Base-by-base conservation (phyloP, 768 basidiomycete species). In the Tylopilus balloui region DNA sequence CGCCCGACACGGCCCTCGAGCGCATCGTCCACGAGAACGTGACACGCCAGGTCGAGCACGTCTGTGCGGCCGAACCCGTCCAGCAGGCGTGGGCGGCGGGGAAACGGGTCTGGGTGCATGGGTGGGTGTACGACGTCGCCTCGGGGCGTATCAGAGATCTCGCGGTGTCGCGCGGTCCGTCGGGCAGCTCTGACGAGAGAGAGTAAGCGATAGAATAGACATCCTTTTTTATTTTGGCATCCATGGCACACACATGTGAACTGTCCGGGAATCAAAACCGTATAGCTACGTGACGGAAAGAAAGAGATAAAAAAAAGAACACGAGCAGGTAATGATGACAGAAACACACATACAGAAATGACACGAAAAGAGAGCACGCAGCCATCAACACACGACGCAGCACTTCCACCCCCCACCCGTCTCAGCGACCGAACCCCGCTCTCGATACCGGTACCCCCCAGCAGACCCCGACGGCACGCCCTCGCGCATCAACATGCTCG, bases 401-500 rank as follows among this genome's bases (percentile, higher is more conserved):
- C 86, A 88, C 53, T 72, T 71, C 62, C 64, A 67, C 36, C 76
- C 76, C 9, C 72, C 76, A 17, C 69, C 69, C 41, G 77, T 75
- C 68, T 61, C 45, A 17, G 44, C 41, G 34, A 56, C 57, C 71
- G 12, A 13, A 75, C 11, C 41, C 75, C 82, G 64, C 69, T 75
- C 71, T 68, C 50, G 77, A 76, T 69, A 53, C 51, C 60, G 66
- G 56, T 74, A 75, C 14, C 77, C 76, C 37, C 80, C 79, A 56
- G 79, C 79, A 60, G 74, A 71, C 62, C 61, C 75, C 70, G 67
- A 59, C 8, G 81, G 79, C 21, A 82, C 86, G 3, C 88, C 88
- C 50, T 94, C 92, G 19, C 93, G 77, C 78, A 95, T 93, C 49
- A 98, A 71, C 89, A 98, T 96, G 64, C 92, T 93, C 38, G 92